phyloP scores from a whole-genome alignment of 2,329 filamentous ascomycete genomes.

The Neonectria coccinea region DNA sequence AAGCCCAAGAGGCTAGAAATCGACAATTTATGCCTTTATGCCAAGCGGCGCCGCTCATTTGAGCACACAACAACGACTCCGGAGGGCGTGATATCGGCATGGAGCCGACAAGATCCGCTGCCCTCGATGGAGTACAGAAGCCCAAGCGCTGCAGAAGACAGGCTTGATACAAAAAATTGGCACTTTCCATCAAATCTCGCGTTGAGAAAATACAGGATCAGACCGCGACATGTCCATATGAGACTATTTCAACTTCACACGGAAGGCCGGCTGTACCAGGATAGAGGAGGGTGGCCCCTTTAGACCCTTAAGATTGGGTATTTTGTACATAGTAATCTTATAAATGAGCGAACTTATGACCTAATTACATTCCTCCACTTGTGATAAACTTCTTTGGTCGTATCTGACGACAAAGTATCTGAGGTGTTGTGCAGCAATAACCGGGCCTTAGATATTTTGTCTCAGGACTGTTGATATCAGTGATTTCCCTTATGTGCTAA shows the following conservation, averaged over 20 bases:
- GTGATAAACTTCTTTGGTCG: neutral
- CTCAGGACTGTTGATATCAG: neutral
- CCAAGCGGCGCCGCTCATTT: constrained; percentile 24
- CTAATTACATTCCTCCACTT: neutral
- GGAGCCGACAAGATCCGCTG: constrained; percentile 9
- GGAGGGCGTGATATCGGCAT: constrained; percentile 16
- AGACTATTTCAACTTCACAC: constrained; percentile 29
- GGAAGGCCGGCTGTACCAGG: constrained; percentile 14
- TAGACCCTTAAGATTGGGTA: neutral
- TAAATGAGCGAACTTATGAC: constrained; percentile 7
- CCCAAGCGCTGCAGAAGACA: neutral
- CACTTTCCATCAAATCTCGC: neutral
- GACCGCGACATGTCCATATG: constrained; percentile 5
- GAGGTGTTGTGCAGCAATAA: neutral
- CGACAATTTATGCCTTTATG: neutral
- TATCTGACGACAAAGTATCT: neutral
- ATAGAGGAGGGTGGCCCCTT: constrained; percentile 9
- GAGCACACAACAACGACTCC: constrained; percentile 17
- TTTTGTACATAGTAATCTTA: constrained; percentile 14
- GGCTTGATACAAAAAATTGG: constrained; percentile 6
- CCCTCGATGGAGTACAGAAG: constrained; percentile 18
- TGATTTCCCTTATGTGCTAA: neutral
- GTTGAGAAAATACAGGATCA: constrained; percentile 27
- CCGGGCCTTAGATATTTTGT: neutral
- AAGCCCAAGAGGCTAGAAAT: neutral